Conservation (phyloP, 1,284 basidiomycete genomes). For the Schizophyllum amplum region DNA sequence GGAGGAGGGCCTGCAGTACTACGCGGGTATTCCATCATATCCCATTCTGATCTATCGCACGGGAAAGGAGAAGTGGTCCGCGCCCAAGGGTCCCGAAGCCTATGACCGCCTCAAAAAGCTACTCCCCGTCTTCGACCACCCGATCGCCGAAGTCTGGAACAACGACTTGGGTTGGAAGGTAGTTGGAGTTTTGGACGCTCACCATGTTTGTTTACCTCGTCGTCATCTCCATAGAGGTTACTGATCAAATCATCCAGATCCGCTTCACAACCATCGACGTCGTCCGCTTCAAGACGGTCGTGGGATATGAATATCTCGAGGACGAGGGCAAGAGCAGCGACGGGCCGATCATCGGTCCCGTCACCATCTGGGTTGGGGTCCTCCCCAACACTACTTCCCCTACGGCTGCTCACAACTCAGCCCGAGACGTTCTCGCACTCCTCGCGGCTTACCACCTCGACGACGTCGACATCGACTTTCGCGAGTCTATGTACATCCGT, state of each 20-base stretch:
- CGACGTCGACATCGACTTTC: neutral
- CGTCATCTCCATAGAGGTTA: no score
- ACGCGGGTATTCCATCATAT: neutral
- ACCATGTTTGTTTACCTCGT: no score
- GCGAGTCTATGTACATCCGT: neutral
- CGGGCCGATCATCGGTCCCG: no score
- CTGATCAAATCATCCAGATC: constrained; percentile 14
- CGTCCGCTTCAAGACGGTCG: constrained; percentile 17
- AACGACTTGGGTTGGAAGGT: constrained; percentile 15
- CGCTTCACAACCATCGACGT: constrained; percentile 20
- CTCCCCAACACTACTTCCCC: constrained; percentile 17
- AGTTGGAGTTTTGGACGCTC: constrained; percentile 10
- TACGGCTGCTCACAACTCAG: constrained; percentile 10
- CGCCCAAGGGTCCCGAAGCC: constrained; percentile 15
- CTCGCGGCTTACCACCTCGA: neutral
- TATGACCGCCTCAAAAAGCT: constrained; percentile 17
- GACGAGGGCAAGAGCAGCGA: constrained; percentile 4
- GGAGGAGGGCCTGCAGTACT: neutral
- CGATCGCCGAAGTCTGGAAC: constrained; percentile 18
- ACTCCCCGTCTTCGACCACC: constrained; percentile 15
- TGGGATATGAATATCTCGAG: no score
- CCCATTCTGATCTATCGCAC: neutral
- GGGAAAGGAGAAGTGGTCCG: constrained; percentile 10
- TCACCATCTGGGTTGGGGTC: constrained; percentile 22
- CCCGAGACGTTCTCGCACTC: constrained; percentile 4